Percentiles rank a stretch among this genome's conserved stretches.
Conservation (phyloP, 768 basidiomycete genomes). For the Auriscalpium microsporum region DNA sequence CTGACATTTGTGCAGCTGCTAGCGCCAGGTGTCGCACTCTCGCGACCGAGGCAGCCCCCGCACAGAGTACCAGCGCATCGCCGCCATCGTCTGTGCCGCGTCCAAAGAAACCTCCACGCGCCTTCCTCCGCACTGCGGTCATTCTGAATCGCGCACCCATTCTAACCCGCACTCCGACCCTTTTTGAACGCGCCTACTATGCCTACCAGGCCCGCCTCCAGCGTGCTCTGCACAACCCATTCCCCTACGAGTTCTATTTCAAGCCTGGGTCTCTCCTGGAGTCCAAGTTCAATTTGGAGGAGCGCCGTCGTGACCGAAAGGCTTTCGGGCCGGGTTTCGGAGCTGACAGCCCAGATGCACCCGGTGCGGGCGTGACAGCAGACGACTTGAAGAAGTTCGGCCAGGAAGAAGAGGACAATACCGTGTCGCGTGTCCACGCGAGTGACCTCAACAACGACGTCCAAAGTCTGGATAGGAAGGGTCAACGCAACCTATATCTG, state of each 20-base stretch:
- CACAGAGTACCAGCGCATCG: background rate
- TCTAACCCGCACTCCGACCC: conserved; percentile 59
- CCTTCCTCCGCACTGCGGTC: conserved; percentile 48
- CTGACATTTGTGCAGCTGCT: background rate
- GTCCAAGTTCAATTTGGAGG: conserved; percentile 69
- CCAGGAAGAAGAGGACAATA: conserved; percentile 51
- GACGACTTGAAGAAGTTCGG: conserved; percentile 16
- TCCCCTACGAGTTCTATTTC: conserved; percentile 89
- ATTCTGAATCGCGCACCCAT: conserved; percentile 73
- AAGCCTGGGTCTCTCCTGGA: conserved; percentile 84
- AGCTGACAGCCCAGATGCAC: conserved; percentile 5
- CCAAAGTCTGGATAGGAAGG: conserved; percentile 72
- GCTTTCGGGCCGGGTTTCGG: conserved; percentile 67
- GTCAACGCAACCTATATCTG: conserved; percentile 85
- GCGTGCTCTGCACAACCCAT: conserved; percentile 80
- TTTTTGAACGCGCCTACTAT: conserved; percentile 76
- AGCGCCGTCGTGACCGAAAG: conserved; percentile 58
- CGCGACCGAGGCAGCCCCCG: conserved; percentile 4
- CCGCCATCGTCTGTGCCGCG: background rate
- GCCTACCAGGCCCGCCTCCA: conserved; percentile 77
- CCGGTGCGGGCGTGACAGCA: conserved; percentile 8
- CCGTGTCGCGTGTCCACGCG: conserved; percentile 51
- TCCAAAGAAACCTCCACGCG: conserved; percentile 8
- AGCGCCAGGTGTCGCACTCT: background rate
- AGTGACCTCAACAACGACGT: conserved; percentile 54